Base-by-base conservation (phyloP, 2,329 filamentous ascomycete genomes). In the Cadophora luteo-olivacea region DNA sequence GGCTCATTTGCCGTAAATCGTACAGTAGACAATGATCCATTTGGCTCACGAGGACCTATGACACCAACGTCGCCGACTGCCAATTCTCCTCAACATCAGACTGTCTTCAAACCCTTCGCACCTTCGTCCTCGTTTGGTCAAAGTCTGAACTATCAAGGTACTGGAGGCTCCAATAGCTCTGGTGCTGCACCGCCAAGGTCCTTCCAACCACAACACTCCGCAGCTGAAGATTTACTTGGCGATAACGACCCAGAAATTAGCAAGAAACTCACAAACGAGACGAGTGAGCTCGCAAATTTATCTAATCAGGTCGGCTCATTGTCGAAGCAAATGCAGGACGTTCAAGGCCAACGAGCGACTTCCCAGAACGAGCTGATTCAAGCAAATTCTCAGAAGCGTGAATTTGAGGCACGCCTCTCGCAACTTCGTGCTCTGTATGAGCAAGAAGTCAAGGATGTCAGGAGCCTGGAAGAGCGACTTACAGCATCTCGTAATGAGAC, bases 291-390 rank as follows among this genome's bases (percentile, higher is more conserved):
- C 68, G 96, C 94, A 63, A 98, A 99, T 78, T 85, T 99, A 74
- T 97, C 95, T 0, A 98, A 97, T 79, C 96, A 98, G 79, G 93
- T 99, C 72, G 91, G 93, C 38, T 95, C 92, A 2, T 82, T 99
- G 66, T 92, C 94, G 0, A 97, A 91, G 77, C 94, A 99, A 81
- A 97, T 97, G 89, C 93, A 97, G 78, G 93, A 95, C 74, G 91
- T 97, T 1, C 93, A 97, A 78, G 88, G 86, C 41, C 95, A 97
- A 81, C 91, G 94, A 71, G 87, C 84, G 5, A 87, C 88, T 1
- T 91, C 92, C 0, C 94, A 97, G 79, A 91, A 91, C 72, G 93
- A 97, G 68, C 82, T 98, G 63, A 92, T 87, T 70, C 92, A 94
- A 76, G 90, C 92, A 38, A 92, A 86, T 63, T 89, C 90, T 14